Conservation (phyloP, 2,329 filamentous ascomycete species). For the Emergomyces pasteurianus region DNA sequence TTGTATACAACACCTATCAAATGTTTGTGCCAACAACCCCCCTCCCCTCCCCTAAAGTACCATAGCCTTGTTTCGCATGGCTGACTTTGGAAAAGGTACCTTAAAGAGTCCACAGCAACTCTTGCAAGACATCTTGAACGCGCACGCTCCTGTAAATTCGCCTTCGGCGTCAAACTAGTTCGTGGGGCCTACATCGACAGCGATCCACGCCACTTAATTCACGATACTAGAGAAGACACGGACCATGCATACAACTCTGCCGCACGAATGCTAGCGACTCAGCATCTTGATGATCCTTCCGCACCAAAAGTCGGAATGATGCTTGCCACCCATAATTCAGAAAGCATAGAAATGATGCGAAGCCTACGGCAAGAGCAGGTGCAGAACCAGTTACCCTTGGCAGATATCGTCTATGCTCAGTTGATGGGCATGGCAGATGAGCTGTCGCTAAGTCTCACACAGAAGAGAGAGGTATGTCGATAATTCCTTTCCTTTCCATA, state of each 20-base stretch:
- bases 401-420: constrained; percentile 56
- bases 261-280: constrained; percentile 42
- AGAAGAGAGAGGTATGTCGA: constrained; percentile 17
- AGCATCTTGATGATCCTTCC: constrained; percentile 29
- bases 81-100: constrained; percentile 18
- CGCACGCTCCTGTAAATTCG: constrained; percentile 38
- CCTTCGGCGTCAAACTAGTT: constrained; percentile 41
- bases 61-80: background rate
- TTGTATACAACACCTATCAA: constrained; percentile 46
- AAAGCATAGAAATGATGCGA: constrained; percentile 42
- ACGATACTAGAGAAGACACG: constrained; percentile 37
- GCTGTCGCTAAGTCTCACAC: constrained; percentile 52
- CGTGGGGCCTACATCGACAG: constrained; percentile 42
- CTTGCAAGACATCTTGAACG: constrained; percentile 35
- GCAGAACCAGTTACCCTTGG: constrained; percentile 30
- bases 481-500: background rate
- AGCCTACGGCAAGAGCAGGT: constrained; percentile 35
- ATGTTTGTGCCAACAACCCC: constrained; percentile 20
- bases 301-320: constrained; percentile 40
- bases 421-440: constrained; percentile 95
- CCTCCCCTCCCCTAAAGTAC: background rate
- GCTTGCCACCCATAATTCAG: constrained; percentile 48
- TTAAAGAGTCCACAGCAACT: constrained; percentile 37
- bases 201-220: constrained; percentile 35
- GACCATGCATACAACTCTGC: constrained; percentile 46